phyloP scores from a whole-genome alignment of 768 basidiomycete species.

The Hygrocybe punicea region DNA sequence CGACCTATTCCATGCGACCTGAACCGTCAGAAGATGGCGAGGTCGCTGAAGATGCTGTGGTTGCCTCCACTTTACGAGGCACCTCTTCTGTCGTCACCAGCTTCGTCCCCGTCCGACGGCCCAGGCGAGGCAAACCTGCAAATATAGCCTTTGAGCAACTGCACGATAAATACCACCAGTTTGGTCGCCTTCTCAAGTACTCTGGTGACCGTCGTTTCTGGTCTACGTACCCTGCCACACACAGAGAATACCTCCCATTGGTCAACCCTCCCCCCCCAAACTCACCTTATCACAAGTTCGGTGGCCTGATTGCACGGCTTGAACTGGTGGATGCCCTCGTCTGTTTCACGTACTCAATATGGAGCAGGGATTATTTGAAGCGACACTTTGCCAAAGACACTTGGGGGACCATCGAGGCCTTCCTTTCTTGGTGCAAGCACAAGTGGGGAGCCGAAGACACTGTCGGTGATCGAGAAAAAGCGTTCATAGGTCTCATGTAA shows the following conservation, averaged over 20 bases:
- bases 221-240: slow-evolving; percentile 64
- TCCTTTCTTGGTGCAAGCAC: slow-evolving; percentile 67
- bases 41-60: slow-evolving; percentile 44
- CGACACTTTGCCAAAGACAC: slow-evolving; percentile 55
- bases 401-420: slow-evolving; percentile 67
- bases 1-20: slow-evolving; percentile 16
- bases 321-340: slow-evolving; percentile 80
- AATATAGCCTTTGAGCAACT: slow-evolving; percentile 48
- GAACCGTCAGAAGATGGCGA: slow-evolving; percentile 57
- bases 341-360: slow-evolving; percentile 80
- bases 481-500: slow-evolving; percentile 80
- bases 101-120: slow-evolving; percentile 61
- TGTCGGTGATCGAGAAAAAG: slow-evolving; percentile 51
- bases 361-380: slow-evolving; percentile 67
- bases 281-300: slow-evolving; percentile 72
- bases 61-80: slow-evolving; percentile 24
- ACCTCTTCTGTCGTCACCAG: slow-evolving; percentile 17
- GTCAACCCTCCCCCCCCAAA: slow-evolving; percentile 59
- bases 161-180: slow-evolving; percentile 65
- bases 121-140: slow-evolving; percentile 57
- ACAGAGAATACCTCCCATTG: slow-evolving; percentile 63
- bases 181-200: slow-evolving; percentile 76
- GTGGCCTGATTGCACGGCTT: slow-evolving; percentile 70
- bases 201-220: slow-evolving; percentile 77
- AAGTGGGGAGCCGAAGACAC: slow-evolving; percentile 60